Conservation (phyloP, 768 basidiomycete genomes). For the Clathrus columnatus region DNA sequence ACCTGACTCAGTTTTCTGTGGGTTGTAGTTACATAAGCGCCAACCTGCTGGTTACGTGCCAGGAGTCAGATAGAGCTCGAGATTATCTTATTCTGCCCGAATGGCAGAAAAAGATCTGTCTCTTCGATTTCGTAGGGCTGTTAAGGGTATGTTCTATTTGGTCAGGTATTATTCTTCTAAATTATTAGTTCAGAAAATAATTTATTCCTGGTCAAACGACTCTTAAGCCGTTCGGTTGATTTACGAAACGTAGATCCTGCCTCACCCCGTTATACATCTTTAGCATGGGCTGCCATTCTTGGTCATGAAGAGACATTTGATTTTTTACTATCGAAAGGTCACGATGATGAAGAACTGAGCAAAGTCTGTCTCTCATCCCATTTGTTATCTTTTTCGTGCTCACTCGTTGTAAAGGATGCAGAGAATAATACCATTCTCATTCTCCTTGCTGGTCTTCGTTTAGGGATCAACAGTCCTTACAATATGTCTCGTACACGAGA, state of each 20-base stretch:
- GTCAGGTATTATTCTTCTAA: neutral
- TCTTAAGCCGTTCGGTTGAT: constrained; percentile 68
- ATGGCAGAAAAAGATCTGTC: constrained; percentile 84
- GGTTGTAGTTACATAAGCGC: no score
- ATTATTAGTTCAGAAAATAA: constrained; percentile 74
- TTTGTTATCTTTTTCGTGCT: neutral
- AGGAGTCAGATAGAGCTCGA: neutral
- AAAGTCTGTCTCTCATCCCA: constrained; percentile 45
- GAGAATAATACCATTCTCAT: constrained; percentile 92
- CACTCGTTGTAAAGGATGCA: constrained; percentile 51
- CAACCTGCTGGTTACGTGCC: neutral
- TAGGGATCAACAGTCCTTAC: constrained; percentile 36
- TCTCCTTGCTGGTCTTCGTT: constrained; percentile 76
- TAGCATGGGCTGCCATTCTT: constrained; percentile 86
- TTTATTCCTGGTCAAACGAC: constrained; percentile 82
- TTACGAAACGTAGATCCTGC: constrained; percentile 85
- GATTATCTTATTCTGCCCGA: constrained; percentile 16
- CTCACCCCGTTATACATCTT: constrained; percentile 68
- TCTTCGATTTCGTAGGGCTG: constrained; percentile 65
- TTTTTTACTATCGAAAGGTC: constrained; percentile 74
- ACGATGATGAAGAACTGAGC: constrained; percentile 90
- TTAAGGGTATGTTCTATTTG: constrained; percentile 47
- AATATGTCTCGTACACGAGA: constrained; percentile 38
- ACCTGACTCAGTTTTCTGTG: neutral
- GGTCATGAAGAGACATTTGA: constrained; percentile 92